phyloP scores from a whole-genome alignment of 2,329 filamentous ascomycete genomes.

The Stagonosporopsis vannaccii region DNA sequence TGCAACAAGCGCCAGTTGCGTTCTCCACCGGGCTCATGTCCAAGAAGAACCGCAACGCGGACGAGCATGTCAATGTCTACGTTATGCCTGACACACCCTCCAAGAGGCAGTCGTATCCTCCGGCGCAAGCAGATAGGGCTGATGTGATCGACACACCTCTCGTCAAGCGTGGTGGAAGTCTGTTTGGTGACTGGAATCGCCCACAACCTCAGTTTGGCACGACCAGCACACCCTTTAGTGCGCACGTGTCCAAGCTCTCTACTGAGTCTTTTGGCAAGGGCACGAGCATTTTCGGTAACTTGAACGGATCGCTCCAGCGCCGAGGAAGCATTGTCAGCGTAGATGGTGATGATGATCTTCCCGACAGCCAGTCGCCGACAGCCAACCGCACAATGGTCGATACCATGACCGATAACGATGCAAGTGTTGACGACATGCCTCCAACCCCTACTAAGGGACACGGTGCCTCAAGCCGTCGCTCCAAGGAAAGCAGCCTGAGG shows the following conservation, averaged over 20 bases:
- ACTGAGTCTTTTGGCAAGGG: constrained; percentile 73
- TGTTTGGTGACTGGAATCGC: constrained; percentile 69
- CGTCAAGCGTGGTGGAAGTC: constrained; percentile 51
- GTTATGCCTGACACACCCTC: constrained; percentile 94
- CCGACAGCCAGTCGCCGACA: constrained; percentile 62
- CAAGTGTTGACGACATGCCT: constrained; percentile 76
- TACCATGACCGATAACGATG: constrained; percentile 61
- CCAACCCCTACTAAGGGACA: constrained; percentile 88
- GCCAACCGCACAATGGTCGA: constrained; percentile 53
- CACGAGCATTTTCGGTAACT: constrained; percentile 68
- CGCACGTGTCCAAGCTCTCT: constrained; percentile 66
- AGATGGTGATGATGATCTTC: constrained; percentile 68
- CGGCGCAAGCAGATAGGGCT: constrained; percentile 53
- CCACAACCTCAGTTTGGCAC: constrained; percentile 77
- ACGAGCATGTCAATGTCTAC: constrained; percentile 66
- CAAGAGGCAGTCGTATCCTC: constrained; percentile 83
- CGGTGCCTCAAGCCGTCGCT: constrained; percentile 53
- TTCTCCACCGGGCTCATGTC: constrained; percentile 89
- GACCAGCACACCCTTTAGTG: constrained; percentile 82
- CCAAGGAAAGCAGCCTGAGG: constrained; percentile 59
- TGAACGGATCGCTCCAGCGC: constrained; percentile 59
- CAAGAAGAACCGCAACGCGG: constrained; percentile 83
- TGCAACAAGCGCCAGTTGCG: constrained; percentile 75
- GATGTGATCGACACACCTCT: constrained; percentile 53
- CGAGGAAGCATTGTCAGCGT: constrained; percentile 79